Evolutionary conservation across 106 monocot species (phyloP), one percentile per base, ranked within the genome.

Genomic region (Cymbidium sinense): DNA sequence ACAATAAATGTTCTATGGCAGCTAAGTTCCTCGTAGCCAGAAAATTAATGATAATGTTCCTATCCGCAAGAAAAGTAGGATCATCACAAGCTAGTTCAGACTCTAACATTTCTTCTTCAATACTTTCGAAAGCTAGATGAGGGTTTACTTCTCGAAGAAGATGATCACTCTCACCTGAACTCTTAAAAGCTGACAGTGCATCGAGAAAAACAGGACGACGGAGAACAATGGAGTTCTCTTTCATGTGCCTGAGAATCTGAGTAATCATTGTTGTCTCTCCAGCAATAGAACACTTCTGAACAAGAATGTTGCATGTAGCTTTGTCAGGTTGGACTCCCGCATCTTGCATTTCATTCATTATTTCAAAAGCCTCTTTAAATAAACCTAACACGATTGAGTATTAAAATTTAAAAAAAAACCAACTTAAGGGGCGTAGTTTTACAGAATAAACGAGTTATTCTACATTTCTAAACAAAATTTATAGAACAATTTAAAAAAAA

Each of bases 131-230:
- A 70, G 86, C 81, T 18, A 95, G 86, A 78, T 95, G 92, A 82
- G 90, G 90, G 50, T 90, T 90, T 70, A 87, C 91, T 83, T 90
- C 90, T 67, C 90, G 83, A n/a, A 95, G 92, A 23, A 95, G 92
- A 81, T 64, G 27, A 73, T 90, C 87, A 77, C 76, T 88, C 70
- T 84, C 81, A 44, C 86, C 80, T 27, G 50, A 76, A 21, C 1
- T 76, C 67, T 81, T 90, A 52, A 92, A 77, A 79, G 88, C 85
- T 71, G 88, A 79, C 34, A 88, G 71, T 76, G 92, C 95, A 84
- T 90, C 88, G 73, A 92, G 41, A 78, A 90, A 95, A 78, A 90
- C 50, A 15, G 95, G 82, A 33, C 75, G 88, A 20, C 95, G 95
- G 34, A 95, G 92, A 76, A 95, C 95, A 78, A 92, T 85, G 7